A percentile compares a stretch with the other conserved stretches of the same genome.
phyloP scores from a whole-genome alignment of 2,329 filamentous ascomycete species.

The Pseudogymnoascus sp. region DNA sequence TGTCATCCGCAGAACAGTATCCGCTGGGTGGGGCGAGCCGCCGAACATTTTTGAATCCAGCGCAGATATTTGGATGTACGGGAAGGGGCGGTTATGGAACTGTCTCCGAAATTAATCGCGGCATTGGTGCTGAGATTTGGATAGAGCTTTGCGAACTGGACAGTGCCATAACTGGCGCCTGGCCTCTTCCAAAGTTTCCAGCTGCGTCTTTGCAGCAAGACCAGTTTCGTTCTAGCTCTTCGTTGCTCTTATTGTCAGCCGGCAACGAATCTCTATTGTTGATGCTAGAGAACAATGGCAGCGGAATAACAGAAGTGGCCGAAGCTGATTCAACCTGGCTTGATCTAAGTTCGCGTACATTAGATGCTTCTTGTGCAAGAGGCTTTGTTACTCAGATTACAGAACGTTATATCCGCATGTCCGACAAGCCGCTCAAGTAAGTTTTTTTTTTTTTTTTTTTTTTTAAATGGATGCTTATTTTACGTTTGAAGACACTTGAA shows the following conservation, averaged over 20 bases:
- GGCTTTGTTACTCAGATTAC: constrained; percentile 47
- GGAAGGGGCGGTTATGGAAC: constrained; percentile 54
- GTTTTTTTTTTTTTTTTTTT: neutral
- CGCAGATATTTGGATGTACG: constrained; percentile 58
- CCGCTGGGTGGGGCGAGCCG: constrained; percentile 15
- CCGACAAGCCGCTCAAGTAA: neutral
- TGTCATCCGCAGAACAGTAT: constrained; percentile 30
- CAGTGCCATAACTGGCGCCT: constrained; percentile 42
- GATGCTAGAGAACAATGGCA: constrained; percentile 40
- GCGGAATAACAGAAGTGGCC: constrained; percentile 36
- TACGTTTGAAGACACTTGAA: neutral
- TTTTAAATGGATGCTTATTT: neutral
- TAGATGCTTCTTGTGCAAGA: constrained; percentile 35
- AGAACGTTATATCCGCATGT: constrained; percentile 31
- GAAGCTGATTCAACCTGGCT: constrained; percentile 36
- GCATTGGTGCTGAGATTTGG: constrained; percentile 60
- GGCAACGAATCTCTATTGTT: constrained; percentile 29
- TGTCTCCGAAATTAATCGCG: constrained; percentile 61
- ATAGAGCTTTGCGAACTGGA: constrained; percentile 43
- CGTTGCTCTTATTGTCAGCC: constrained; percentile 22
- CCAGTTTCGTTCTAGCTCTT: neutral
- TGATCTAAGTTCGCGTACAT: constrained; percentile 45
- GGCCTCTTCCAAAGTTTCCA: constrained; percentile 37
- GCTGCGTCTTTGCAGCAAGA: no score
- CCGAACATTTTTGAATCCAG: constrained; percentile 31